Conservation (phyloP, 352 stramenopile genomes). For the Pythium oligandrum region DNA sequence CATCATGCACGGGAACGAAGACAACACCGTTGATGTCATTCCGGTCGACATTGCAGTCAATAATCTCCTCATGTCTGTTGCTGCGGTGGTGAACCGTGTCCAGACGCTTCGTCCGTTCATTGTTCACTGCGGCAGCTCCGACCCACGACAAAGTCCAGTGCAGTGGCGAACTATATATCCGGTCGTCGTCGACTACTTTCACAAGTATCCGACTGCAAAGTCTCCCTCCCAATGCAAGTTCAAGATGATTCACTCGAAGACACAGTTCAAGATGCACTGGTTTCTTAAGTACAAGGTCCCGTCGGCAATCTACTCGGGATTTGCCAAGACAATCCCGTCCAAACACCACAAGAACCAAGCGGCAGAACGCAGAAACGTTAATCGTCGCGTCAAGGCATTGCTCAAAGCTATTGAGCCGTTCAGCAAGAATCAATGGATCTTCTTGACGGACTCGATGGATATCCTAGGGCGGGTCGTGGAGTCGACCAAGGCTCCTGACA, state of each 20-base stretch:
- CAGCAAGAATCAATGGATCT: no score
- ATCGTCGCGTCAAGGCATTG: no score
- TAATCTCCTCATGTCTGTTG: constrained; percentile 59
- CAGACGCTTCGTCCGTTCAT: constrained; percentile 36
- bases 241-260: constrained; percentile 69
- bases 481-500: no score
- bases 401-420: no score
- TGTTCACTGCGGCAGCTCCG: constrained; percentile 73
- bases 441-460: no score
- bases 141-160: constrained; percentile 69
- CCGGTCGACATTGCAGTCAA: constrained; percentile 81
- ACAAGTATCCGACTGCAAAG: constrained; percentile 51
- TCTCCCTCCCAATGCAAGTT: constrained; percentile 59
- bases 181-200: constrained; percentile 61
- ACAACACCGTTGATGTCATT: constrained; percentile 79
- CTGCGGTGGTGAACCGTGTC: constrained; percentile 21
- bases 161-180: constrained; percentile 66
- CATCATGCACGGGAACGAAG: constrained; percentile 69
- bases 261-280: constrained; percentile 83
- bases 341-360: constrained; percentile 52
- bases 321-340: constrained; percentile 64
- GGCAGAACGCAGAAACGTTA: no score
- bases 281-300: constrained; percentile 74
- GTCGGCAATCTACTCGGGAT: constrained; percentile 73
- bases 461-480: no score